A percentile compares a stretch with the other conserved stretches of the same genome.
Evolutionary conservation across 345 rosid species (phyloP).

Genomic region (Limnanthes douglasii): DNA sequence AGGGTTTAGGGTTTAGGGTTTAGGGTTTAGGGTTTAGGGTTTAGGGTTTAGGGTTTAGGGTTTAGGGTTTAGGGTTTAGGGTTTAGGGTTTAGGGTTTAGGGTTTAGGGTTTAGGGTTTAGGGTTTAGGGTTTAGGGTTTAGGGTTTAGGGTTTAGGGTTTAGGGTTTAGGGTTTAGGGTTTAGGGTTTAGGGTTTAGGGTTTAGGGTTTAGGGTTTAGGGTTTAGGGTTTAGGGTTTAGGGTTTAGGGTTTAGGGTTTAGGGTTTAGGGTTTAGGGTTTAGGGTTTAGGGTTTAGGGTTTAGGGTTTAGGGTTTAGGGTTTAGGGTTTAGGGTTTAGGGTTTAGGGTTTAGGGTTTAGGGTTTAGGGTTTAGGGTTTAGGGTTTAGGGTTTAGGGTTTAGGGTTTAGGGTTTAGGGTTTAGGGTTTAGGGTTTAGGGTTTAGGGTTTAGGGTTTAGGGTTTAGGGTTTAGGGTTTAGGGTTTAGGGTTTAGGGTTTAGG

Average conservation of each 20-base stretch:
- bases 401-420: constrained; percentile 10
- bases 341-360: constrained; percentile 2
- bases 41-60: neutral
- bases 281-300: neutral
- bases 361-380: neutral
- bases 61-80: neutral
- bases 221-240: neutral
- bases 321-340: neutral
- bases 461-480: neutral
- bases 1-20: neutral
- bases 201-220: neutral
- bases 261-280: neutral
- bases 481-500: neutral
- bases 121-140: neutral
- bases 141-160: neutral
- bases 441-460: constrained; percentile 5
- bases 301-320: neutral
- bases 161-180: neutral
- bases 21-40: neutral
- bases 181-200: neutral
- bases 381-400: neutral
- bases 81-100: neutral
- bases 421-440: constrained; percentile 4
- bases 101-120: neutral
- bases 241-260: neutral